Evolutionary conservation across 1,284 basidiomycete genomes (phyloP), one percentile per base, ranked within the genome.

Genomic region (Bjerkandera adusta): DNA sequence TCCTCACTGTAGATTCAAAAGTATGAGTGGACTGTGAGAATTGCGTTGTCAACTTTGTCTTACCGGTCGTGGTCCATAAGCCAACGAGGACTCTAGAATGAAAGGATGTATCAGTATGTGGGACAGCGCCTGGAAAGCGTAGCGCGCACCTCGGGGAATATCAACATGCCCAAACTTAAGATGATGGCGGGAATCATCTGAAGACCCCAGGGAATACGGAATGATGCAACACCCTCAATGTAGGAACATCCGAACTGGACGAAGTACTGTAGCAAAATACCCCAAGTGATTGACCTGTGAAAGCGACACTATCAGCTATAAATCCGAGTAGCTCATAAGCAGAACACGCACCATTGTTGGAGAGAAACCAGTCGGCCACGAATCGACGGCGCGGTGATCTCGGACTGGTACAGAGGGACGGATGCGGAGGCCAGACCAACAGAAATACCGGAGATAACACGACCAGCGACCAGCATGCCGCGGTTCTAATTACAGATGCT

Each of bases 271-370:
- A 88, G 65, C 48, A 87, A 71, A 57, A 87, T 85, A 64, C 83
- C 85, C 81, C 83, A 85, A 0, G 85, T 86, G 57, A 85, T 86
- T 5, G 81, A 77, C n/a, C n/a, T 69, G 70, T 72, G 25, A 26
- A 13, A 13, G 37, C 10, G 26, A 26, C 26, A 20, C 18, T 21
- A 47, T 27, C 8, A 32, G 12, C 32, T 3, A 35, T 11, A 21
- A 26, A 6, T 3, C 10, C 6, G 24, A 24, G 24, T 15, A 36
- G 25, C 1, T 29, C 22, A 29, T 21, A 43, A 49, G 15, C 11
- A 71, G n/a, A n/a, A n/a, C n/a, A n/a, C n/a, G n/a, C n/a, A n/a
- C 72, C 85, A 88, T 71, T 89, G 87, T 59, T 90, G 86, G 49
- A 89, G 66, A 5, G 86, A 80, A 33, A 89, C 83, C 52, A 89